Conservation (phyloP, 1,284 basidiomycete genomes). For the Entoloma clypeatum region DNA sequence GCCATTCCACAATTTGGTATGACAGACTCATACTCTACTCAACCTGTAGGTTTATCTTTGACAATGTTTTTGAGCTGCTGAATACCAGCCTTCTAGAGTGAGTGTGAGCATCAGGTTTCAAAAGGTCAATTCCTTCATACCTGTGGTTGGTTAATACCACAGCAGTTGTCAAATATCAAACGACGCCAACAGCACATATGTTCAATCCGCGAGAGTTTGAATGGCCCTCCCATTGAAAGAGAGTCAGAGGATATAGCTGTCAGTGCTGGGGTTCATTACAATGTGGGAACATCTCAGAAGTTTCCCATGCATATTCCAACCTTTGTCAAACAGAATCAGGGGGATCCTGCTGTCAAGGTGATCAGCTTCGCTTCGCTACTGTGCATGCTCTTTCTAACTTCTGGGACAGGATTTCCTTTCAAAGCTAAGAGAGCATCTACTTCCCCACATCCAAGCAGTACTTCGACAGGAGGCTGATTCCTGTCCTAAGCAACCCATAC, state of each 20-base stretch:
- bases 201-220: no score
- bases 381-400: no score
- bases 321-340: background rate
- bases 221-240: no score
- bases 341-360: conserved; percentile 4
- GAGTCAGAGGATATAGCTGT: no score
- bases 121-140: conserved; percentile 7
- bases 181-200: no score
- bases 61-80: background rate
- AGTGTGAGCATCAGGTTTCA: conserved; percentile 9
- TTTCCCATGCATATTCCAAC: background rate
- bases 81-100: conserved; percentile 14
- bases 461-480: no score
- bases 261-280: no score
- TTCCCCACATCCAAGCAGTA: background rate
- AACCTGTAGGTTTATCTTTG: conserved; percentile 14
- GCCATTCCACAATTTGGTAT: conserved; percentile 15
- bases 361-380: no score
- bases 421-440: conserved; percentile 1
- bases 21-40: conserved; percentile 17
- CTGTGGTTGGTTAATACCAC: no score
- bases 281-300: conserved; percentile 8
- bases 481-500: no score
- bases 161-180: no score
- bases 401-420: no score